These are phyloP conservation scores for Podaxis sp. DNA, from an alignment of 768 basidiomycete species.

Conservation along the genomic window DNA sequence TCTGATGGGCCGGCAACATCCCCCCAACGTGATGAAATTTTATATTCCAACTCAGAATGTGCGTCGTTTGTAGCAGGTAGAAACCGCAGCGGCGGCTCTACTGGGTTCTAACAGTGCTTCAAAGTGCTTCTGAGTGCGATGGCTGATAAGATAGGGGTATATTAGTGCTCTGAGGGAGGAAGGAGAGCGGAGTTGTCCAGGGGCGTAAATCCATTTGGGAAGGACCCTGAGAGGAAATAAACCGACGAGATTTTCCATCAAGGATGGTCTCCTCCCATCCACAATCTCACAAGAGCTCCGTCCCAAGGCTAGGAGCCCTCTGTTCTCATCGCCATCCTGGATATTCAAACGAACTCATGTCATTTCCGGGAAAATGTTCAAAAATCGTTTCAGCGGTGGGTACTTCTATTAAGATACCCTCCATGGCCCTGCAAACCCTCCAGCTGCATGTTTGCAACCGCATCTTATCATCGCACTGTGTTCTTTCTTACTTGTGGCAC, in stretches of 20 bases:
- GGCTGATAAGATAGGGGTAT: conserved; percentile 3
- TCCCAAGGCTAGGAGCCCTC: conserved; percentile 10
- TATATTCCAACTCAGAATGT: neutral
- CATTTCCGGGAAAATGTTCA: conserved; percentile 36
- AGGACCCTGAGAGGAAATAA: conserved; percentile 13
- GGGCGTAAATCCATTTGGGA: conserved; percentile 11
- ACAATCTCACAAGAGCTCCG: conserved; percentile 15
- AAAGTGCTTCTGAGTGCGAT: neutral
- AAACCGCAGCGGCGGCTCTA: neutral
- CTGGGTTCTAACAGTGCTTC: neutral
- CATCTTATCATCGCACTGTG: conserved; percentile 4
- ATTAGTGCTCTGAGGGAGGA: neutral
- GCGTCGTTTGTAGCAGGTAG: neutral
- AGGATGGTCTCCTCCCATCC: conserved; percentile 11
- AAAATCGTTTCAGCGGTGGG: conserved; percentile 34
- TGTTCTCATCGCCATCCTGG: conserved; percentile 33
- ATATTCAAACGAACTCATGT: conserved; percentile 39
- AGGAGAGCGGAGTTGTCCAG: conserved; percentile 3
- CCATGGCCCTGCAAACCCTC: conserved; percentile 1
- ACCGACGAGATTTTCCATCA: conserved; percentile 18
- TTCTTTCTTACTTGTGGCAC: conserved; percentile 8
- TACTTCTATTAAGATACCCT: conserved; percentile 1
- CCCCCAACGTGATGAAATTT: neutral
- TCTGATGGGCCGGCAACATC: conserved; percentile 8
- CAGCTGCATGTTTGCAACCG: conserved; percentile 2